Base-by-base conservation (phyloP, 495 filamentous ascomycete genomes). In the Pyronema omphalodes region DNA sequence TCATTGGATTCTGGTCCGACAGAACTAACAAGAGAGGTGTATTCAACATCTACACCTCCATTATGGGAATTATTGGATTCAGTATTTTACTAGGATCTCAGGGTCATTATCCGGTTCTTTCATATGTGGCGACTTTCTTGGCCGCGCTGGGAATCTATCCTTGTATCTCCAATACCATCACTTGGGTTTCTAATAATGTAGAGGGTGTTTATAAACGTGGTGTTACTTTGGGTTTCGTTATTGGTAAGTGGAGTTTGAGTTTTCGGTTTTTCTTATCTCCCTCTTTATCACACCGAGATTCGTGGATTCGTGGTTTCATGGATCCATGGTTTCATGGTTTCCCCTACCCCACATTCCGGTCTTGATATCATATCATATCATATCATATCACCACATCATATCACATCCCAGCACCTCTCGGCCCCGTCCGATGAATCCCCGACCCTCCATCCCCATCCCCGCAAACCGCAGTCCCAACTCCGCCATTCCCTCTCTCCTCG, bases 141-240 rank as follows among this genome's bases (percentile, higher is more conserved):
- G 86, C 80, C 6, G 89, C 89, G 0, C 68, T 88, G 51, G 89
- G 89, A 0, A 94, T 95, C 59, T 96, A 94, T 61, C 89, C 89
- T 0, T 82, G 77, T 66, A 86, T 94, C 57, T 68, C 89, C n/a
- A 93, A 94, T 63, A 93, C 87, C 0, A 86, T 96, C 55, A 78
- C 79, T 19, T 96, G 89, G 89, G 68, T 81, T 14, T 77, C 78
- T 45, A 96, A 96, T 69, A 96, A 96, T 58, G 77, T 77, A 19
- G 89, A 94, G 68, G 89, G 89, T 15, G 83, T 88, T 3, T 93
- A 93, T 68, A 94, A 94, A 71, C 77, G 89, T 18, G 89, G 88
- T 17, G 79, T 94, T 1, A 82, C 84, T 0, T 67, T 93, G 3
- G 88, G 88, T 0, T 78, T 94, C 37, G 84, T 93, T 19, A 88